Conservation (phyloP, 306 rosid species). For the Quercus dentata region DNA sequence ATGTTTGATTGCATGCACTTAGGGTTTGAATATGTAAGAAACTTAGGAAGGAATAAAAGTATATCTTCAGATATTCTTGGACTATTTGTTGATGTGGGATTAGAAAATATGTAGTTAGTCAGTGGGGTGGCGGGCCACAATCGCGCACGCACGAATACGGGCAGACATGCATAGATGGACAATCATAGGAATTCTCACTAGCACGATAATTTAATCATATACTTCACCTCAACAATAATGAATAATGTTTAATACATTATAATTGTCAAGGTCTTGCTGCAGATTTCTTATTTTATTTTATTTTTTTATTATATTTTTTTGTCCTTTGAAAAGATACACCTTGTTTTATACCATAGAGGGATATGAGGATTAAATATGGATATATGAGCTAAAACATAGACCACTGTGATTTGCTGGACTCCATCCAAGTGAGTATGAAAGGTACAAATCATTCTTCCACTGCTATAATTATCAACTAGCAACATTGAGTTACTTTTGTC, state of each 20-base stretch:
- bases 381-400: background rate
- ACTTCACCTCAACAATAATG: background rate
- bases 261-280: background rate
- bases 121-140: slow-evolving; percentile 32
- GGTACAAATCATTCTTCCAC: background rate
- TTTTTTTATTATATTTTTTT: background rate
- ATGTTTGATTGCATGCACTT: slow-evolving; percentile 3
- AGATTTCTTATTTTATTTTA: background rate
- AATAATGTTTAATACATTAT: background rate
- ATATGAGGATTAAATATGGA: background rate
- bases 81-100: background rate
- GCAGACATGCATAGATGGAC: slow-evolving; percentile 2
- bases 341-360: background rate
- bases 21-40: background rate
- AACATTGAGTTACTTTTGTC: background rate
- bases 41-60: background rate
- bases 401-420: background rate
- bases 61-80: slow-evolving; percentile 2
- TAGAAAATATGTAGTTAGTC: slow-evolving; percentile 1
- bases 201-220: background rate
- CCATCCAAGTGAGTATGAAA: background rate
- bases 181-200: background rate
- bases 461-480: background rate
- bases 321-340: background rate
- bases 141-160: background rate